Base-by-base conservation (phyloP, 345 rosid species). In the Kernera saxatilis region DNA sequence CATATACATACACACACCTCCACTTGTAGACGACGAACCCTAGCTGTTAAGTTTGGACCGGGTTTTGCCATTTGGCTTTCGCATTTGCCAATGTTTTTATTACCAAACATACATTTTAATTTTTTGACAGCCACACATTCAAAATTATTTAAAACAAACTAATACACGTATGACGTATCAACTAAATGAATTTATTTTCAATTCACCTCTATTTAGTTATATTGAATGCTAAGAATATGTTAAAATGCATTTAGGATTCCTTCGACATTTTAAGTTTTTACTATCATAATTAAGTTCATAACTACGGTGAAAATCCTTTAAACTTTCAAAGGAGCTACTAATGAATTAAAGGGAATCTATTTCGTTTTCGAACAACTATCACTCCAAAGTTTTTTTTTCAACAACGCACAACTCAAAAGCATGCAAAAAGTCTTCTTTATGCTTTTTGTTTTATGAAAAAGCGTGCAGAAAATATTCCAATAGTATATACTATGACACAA, bases 21-120 rank as follows among this genome's bases (percentile, higher is more conserved):
- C 61, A 73, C 77, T 73, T 66, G 60, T 29, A 43, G 17, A 35
- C 30, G 13, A 26, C 12, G 35, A 73, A 23, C 52, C 61, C 61
- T 67, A 58, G 73, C 52, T 73, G 68, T 32, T 58, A 11, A 32
- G 19, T 67, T 41, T 74, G 68, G 78, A 74, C 73, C 15, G 18
- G 9, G 19, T 35, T 52, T 73, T 37, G 57, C 37, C 64, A 63
- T 52, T 63, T 63, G 39, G 64, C 36, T 39, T 70, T 49, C 22
- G 61, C 25, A 25, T 39, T 60, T 71, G 19, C 69, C 21, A 37
- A 26, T 70, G 21, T 6, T 69, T 56, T 57, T 25, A 4, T 30
- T 21, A 68, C 64, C 35, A 44, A 55, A 55, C 44, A 57, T 32
- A 1, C 1, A 13, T 5, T 19, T 39, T 26, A 0, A 3, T 26